Conservation (phyloP, 495 filamentous ascomycete species). For the Neurospora tetraspora region DNA sequence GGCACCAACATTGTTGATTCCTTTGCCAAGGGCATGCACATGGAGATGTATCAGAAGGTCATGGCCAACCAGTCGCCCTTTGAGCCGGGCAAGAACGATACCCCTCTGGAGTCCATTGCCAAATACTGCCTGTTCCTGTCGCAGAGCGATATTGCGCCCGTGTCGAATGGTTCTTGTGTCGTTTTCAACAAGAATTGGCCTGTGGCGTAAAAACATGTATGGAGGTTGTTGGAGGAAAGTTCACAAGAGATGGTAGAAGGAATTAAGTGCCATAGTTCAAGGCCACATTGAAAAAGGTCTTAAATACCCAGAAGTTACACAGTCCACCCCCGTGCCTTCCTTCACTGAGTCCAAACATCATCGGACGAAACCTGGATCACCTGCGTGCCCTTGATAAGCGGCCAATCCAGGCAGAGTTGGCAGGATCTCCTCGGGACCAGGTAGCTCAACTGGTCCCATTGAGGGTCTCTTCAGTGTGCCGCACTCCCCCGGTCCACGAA, state of each 20-base stretch:
- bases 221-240: not conserved
- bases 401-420: not conserved
- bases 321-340: not conserved
- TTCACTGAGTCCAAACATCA: not conserved
- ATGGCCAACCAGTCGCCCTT: conserved; percentile 14
- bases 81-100: conserved; percentile 9
- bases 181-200: conserved; percentile 32
- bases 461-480: too few relatives aligned
- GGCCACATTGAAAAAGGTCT: not conserved
- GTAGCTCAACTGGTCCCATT: not conserved
- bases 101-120: conserved; percentile 24
- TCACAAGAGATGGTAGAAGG: not conserved
- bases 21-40: conserved; percentile 33
- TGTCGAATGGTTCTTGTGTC: conserved; percentile 28
- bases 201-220: conserved; percentile 11
- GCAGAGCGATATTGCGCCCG: conserved; percentile 24
- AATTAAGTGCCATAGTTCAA: not conserved
- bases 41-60: conserved; percentile 30
- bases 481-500: not conserved
- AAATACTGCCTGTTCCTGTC: conserved; percentile 34
- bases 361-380: not conserved
- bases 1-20: conserved; percentile 46
- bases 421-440: not conserved
- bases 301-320: not conserved
- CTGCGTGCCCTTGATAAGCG: not conserved